Evolutionary conservation across 2,329 filamentous ascomycete species (phyloP).

Genomic region (Diaporthe batatas): DNA sequence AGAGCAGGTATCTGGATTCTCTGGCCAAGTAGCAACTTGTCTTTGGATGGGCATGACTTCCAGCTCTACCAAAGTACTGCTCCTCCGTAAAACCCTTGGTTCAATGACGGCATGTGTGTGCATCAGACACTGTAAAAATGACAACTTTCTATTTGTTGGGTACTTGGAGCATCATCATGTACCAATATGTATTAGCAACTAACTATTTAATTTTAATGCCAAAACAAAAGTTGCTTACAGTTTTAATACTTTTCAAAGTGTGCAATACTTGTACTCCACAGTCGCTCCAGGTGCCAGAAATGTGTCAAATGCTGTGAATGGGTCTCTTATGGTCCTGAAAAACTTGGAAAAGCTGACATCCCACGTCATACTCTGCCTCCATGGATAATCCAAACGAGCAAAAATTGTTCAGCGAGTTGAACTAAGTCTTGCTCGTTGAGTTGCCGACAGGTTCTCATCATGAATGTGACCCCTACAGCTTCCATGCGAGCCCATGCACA

Average conservation of each 20-base stretch:
- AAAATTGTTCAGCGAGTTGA: not conserved
- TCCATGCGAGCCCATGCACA: not conserved
- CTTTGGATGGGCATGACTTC: not conserved
- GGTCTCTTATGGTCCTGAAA: too few relatives aligned
- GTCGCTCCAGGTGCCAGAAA: not conserved
- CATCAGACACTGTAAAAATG: conserved; percentile 13
- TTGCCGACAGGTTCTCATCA: not conserved
- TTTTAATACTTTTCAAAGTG: not conserved
- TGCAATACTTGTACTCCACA: not conserved
- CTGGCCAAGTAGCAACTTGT: too few relatives aligned
- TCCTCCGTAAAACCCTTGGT: not conserved
- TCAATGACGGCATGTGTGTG: not conserved
- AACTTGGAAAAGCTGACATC: not conserved
- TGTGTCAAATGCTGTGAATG: not conserved
- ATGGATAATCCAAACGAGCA: not conserved
- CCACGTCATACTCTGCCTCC: not conserved
- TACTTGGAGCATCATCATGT: not conserved
- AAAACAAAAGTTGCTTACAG: not conserved
- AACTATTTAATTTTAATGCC: too few relatives aligned
- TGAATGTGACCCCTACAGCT: too few relatives aligned
- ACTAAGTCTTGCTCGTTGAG: not conserved
- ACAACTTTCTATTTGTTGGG: not conserved
- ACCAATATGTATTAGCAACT: not conserved
- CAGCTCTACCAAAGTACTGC: not conserved
- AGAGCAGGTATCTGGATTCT: not conserved